Evolutionary conservation across 108 stramenopile species (phyloP), one percentile per base, ranked within the genome.

Genomic region (Nitzschia putrida): DNA sequence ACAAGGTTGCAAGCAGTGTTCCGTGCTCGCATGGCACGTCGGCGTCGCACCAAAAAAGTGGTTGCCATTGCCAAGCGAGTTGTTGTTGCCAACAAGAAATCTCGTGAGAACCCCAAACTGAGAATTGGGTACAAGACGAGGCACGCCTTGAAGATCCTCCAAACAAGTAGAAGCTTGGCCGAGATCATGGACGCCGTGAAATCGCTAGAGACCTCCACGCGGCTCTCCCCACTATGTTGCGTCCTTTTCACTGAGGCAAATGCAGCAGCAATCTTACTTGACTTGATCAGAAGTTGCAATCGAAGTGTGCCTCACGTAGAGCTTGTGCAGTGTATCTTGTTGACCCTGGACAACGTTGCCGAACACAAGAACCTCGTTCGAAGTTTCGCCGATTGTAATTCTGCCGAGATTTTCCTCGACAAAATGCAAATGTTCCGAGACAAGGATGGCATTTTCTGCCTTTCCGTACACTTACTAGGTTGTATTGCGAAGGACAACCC

Each of bases 361-460:
- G 72, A 77, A 40, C 73, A 94, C 57, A 57, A 50, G 18, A 45
- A 64, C 12, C 65, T 86, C 9, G 42, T 88, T n/a, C 67, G 57
- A 10, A 38, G 66, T 38, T 69, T 91, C 39, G 84, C 82, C 20
- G 72, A 81, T 24, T 69, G 68, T 18, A 66, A 68, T 50, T 65
- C 74, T 9, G 81, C 79, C 0, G 84, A 90, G 57, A 64, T 82
- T 9, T 81, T 96, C 20, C 65, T 92, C 21, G 91, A 97, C 53
- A 66, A 92, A 16, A 67, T 94, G 66, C 95, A 95, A 73, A 88
- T 88, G 79, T 95, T 93, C 61, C 85, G 97, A 21, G 94, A 96
- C 70, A 92, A 94, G 64, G 77, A 83, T 18, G 64, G 59, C 25
- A 63, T 91, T 2, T 91, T 93, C 43, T 68, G 75, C 29, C 68